Evolutionary conservation across 192 early-diverging fungal species (phyloP), one percentile per base, ranked within the genome.

Genomic region (Backusella circina): DNA sequence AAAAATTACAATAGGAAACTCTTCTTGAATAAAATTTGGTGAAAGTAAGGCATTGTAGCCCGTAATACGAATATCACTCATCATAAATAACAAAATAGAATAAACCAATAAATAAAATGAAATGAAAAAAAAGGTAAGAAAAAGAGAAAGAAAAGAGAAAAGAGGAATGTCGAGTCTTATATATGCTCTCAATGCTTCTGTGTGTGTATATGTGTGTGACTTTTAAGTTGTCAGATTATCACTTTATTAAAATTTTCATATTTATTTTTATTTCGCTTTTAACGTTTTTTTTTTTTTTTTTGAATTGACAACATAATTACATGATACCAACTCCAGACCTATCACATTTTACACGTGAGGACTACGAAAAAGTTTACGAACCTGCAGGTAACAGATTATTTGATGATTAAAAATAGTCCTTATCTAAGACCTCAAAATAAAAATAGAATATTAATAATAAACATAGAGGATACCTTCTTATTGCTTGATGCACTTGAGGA

Each of bases 391-490:
- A 26, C 1, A 28, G 9, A n/a, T 21, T 61, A 33, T n/a, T 38
- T 18, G 28, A 10, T 41, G 39, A 7, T 65, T 37, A 47, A 69
- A 28, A 72, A 23, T 26, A 36, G 8, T 32, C 47, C 26, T 30
- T 57, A 37, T 47, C 38, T 31, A 16, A 41, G 23, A 65, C 36
- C 36, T n/a, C n/a, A n/a, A 10, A 71, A 71, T 16, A 71, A 71
- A 71, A 31, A 47, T 31, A 71, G 32, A 37, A 31, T 36, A 33
- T 41, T 41, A 41, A 41, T 47, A 47, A 0, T 41, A 4, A 68
- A 32, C n/a, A 57, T 36, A 92, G 96, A 99, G 86, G 97, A 99
- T 80, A 95, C 95, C 0, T 99, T 97, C 77, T 81, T 99, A 64
- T 83, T 99, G 18, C 84, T 99, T 31, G 96, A 98, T 79, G 93